phyloP scores from a whole-genome alignment of 139 green algal species.

The Pleodorina starrii region DNA sequence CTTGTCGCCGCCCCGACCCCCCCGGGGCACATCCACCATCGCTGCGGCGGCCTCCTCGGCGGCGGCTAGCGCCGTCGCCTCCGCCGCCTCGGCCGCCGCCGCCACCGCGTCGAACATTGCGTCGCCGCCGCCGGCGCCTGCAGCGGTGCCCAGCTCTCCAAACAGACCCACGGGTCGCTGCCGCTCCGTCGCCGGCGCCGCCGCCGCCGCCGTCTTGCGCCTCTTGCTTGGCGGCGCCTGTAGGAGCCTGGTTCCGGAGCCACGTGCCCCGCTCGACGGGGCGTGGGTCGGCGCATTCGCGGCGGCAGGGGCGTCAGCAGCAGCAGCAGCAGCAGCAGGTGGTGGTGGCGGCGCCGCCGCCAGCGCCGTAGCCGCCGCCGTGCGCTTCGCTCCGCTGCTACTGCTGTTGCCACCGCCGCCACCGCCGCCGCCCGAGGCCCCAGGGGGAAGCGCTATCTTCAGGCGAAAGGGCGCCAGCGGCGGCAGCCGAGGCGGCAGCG shows the following conservation, averaged over 20 bases:
- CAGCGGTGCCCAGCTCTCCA: not conserved
- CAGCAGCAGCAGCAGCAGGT: not conserved
- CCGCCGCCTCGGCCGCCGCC: not conserved
- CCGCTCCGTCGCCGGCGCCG: not conserved
- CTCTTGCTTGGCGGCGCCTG: not conserved
- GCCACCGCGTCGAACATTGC: not conserved
- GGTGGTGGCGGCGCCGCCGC: not conserved
- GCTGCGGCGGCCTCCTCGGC: not conserved
- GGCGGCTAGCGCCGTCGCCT: not conserved
- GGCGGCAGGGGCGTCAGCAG: no score
- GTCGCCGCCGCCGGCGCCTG: not conserved
- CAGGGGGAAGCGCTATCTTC: not conserved
- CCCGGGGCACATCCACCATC: not conserved
- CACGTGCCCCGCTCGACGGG: no score
- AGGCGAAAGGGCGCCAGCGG: not conserved
- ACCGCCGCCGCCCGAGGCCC: not conserved
- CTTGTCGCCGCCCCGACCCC: not conserved
- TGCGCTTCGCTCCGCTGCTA: not conserved
- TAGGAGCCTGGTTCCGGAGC: not conserved
- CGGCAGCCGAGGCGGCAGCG: constrained; percentile 21
- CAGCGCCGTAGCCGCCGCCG: not conserved
- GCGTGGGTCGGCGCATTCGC: no score
- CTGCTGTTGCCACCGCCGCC: not conserved
- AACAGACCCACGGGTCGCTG: not conserved
- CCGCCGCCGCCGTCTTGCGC: not conserved